These are phyloP conservation scores for Podaxis pistillaris DNA, from an alignment of 768 basidiomycete genomes.

Conservation along the genomic window DNA sequence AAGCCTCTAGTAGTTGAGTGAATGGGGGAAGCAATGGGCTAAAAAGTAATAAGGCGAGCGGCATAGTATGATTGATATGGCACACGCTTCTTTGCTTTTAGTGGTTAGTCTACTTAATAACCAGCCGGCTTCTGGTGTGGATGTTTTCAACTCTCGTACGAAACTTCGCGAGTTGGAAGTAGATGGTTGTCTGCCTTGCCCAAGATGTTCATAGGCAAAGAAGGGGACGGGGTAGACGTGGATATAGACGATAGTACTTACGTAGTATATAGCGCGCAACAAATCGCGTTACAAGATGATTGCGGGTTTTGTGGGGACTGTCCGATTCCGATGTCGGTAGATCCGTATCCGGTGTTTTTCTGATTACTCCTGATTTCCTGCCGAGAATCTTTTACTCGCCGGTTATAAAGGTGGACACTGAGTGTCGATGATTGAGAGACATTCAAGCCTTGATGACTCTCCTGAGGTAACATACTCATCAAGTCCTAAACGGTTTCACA, in stretches of 20 bases:
- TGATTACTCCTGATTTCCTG: too few relatives aligned
- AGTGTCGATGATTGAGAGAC: background rate
- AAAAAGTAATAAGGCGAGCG: background rate
- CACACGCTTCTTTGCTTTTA: background rate
- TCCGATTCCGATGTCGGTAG: too few relatives aligned
- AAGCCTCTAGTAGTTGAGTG: background rate
- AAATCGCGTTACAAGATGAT: too few relatives aligned
- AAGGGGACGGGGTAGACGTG: too few relatives aligned
- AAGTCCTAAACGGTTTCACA: background rate
- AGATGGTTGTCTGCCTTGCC: background rate
- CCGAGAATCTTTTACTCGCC: too few relatives aligned
- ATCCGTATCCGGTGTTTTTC: too few relatives aligned
- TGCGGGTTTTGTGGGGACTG: too few relatives aligned
- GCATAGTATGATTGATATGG: background rate
- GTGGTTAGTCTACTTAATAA: background rate
- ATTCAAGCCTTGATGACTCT: background rate
- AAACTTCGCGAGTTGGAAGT: background rate
- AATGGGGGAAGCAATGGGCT: background rate
- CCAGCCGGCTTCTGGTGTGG: background rate
- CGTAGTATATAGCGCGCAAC: too few relatives aligned
- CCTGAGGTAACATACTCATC: background rate
- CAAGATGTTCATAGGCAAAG: too few relatives aligned
- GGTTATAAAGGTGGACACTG: too few relatives aligned
- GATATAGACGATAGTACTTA: too few relatives aligned
- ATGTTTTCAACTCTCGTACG: background rate